phyloP scores from a whole-genome alignment of 768 basidiomycete species.

The Boletus speciosus region DNA sequence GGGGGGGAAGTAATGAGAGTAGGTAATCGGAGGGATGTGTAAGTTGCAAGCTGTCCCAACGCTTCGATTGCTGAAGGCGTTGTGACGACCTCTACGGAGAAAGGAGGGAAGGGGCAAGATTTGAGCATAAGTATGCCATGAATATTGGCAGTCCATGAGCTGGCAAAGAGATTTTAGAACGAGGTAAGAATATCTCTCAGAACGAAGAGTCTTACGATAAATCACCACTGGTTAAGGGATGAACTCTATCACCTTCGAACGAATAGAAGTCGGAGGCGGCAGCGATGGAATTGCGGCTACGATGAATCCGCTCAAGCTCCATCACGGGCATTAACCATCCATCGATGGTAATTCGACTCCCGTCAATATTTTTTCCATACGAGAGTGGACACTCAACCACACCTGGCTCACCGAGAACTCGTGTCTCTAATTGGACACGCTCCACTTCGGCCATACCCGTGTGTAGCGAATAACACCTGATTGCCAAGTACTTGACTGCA shows the following conservation, averaged over 20 bases:
- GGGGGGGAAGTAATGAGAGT: constrained; percentile 81
- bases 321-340: constrained; percentile 80
- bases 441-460: constrained; percentile 76
- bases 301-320: constrained; percentile 59
- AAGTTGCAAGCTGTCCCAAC: constrained; percentile 59
- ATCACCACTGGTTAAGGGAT: constrained; percentile 42
- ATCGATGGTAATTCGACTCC: constrained; percentile 48
- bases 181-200: not conserved
- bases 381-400: constrained; percentile 61
- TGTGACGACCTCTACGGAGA: constrained; percentile 47
- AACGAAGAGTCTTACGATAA: constrained; percentile 46
- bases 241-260: constrained; percentile 30
- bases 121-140: constrained; percentile 67
- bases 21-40: constrained; percentile 67
- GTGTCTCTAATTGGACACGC: constrained; percentile 59
- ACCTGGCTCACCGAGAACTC: constrained; percentile 56
- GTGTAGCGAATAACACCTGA: constrained; percentile 74
- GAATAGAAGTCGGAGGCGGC: constrained; percentile 46
- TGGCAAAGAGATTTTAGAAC: constrained; percentile 28
- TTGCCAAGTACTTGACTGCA: constrained; percentile 65
- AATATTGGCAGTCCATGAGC: constrained; percentile 56
- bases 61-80: constrained; percentile 60
- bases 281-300: constrained; percentile 47
- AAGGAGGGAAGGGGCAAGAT: constrained; percentile 27
- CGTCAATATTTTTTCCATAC: constrained; percentile 50